Base-by-base conservation (phyloP, 176 grass and related monocot species). In the Bothriochloa decipiens region DNA sequence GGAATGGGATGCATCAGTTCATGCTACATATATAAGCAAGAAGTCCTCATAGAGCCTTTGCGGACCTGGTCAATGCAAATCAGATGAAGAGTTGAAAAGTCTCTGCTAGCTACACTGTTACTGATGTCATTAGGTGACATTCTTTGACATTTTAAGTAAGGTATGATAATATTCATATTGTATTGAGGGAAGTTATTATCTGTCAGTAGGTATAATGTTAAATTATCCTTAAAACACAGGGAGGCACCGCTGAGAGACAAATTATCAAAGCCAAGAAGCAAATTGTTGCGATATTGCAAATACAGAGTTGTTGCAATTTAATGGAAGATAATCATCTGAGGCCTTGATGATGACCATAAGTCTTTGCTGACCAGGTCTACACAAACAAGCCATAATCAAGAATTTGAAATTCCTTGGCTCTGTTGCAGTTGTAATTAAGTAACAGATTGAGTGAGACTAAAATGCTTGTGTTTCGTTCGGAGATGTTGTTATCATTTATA, bases 21-120 rank as follows among this genome's bases (percentile, higher is more conserved):
- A 72, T 72, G 39, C 69, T 72, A 72, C 67, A 69, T 70, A 70
- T 70, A 70, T 70, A 70, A 3, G 33, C 16, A 18, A 68, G 36
- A 4, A 68, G 36, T 18, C 36, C 67, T 70, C 35, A 8, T 41
- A 42, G 18, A 70, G 20, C 68, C 37, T 23, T 40, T 39, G 35
- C 8, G 1, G 68, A 41, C 37, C 68, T 42, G 36, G 68, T 23
- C 68, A 2, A 23, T 70, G 68, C 4, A 70, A 70, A 70, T 11
- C 11, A 23, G 1, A 39, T 13, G 36, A 69, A 22, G 36, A 70
- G 37, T 42, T 70, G 37, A 20, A 42, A 70, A 70, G 22, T 42
- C 2, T 20, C 22, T 72, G 11, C n/a, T 70, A 70, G n/a, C 39
- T 72, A 25, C 41, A 26, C 12, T 43, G 40, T 41, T 72, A 14